A percentile compares a stretch with the other conserved stretches of the same genome.
These are phyloP conservation scores for Penicillium desertorum DNA, from an alignment of 495 filamentous ascomycete species.

Conservation along the genomic window DNA sequence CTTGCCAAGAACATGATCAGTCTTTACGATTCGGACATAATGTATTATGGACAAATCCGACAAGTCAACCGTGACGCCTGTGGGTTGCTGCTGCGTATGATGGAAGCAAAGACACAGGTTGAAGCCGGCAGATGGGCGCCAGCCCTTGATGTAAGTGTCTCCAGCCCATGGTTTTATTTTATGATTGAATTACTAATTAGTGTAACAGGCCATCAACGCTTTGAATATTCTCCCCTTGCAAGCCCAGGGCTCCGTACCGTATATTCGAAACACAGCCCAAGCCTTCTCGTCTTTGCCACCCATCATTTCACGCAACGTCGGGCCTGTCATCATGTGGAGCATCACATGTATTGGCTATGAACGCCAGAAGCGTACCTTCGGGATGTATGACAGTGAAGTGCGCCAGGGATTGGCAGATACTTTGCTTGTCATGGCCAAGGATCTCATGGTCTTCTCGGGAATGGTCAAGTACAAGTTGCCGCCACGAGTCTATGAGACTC, in stretches of 20 bases:
- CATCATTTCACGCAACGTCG: constrained; percentile 79
- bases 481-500: constrained; percentile 71
- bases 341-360: constrained; percentile 78
- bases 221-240: constrained; percentile 77
- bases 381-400: constrained; percentile 71
- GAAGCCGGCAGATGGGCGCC: constrained; percentile 69
- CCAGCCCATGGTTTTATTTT: background rate
- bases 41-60: constrained; percentile 69
- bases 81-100: constrained; percentile 71
- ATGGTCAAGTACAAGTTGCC: constrained; percentile 86
- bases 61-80: constrained; percentile 67
- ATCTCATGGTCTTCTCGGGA: constrained; percentile 91
- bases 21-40: constrained; percentile 73
- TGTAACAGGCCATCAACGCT: constrained; percentile 63
- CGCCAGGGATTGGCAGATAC: constrained; percentile 66
- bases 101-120: constrained; percentile 69
- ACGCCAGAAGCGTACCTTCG: constrained; percentile 61
- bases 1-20: constrained; percentile 76
- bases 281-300: constrained; percentile 72
- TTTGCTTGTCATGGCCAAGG: constrained; percentile 73
- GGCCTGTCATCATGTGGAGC: constrained; percentile 88
- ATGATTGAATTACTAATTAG: constrained; percentile 18
- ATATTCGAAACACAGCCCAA: constrained; percentile 71
- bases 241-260: constrained; percentile 64
- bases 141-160: constrained; percentile 73